Conservation (phyloP, 495 filamentous ascomycete genomes). For the Antarctomyces pellizariae region DNA sequence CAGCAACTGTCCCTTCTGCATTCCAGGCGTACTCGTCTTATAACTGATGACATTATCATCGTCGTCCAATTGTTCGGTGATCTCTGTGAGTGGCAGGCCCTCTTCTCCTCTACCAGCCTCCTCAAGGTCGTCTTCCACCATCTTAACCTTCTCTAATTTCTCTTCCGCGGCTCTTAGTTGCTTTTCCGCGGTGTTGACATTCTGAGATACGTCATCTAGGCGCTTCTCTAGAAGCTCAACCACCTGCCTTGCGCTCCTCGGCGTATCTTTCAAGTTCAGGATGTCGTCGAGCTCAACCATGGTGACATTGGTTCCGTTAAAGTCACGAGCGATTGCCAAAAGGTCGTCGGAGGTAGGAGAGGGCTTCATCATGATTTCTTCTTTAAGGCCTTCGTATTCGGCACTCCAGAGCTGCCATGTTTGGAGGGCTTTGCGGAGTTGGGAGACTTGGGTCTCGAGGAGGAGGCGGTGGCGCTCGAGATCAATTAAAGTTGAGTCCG, state of each 20-base stretch:
- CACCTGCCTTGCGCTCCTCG: slow-evolving; percentile 28
- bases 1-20: slow-evolving; percentile 33
- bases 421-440: slow-evolving; percentile 51
- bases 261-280: slow-evolving; percentile 27
- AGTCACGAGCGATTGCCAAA: slow-evolving; percentile 20
- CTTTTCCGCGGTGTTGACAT: slow-evolving; percentile 44
- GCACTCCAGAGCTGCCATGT: slow-evolving; percentile 80
- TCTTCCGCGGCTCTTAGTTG: slow-evolving; percentile 43
- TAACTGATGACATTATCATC: slow-evolving; percentile 61
- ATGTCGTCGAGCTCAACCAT: slow-evolving; percentile 38
- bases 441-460: slow-evolving; percentile 50
- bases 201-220: slow-evolving; percentile 72
- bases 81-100: slow-evolving; percentile 57
- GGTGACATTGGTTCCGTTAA: slow-evolving; percentile 20
- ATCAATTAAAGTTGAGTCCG: no score
- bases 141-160: slow-evolving; percentile 28
- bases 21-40: slow-evolving; percentile 32
- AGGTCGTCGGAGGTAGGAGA: slow-evolving; percentile 25
- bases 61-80: slow-evolving; percentile 79
- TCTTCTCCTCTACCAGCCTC: slow-evolving; percentile 33
- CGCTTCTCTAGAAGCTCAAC: slow-evolving; percentile 47
- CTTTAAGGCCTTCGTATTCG: slow-evolving; percentile 74
- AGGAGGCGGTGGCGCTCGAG: slow-evolving; percentile 53
- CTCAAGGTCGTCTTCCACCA: slow-evolving; percentile 18
- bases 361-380: slow-evolving; percentile 38